A percentile compares a stretch with the other conserved stretches of the same genome.
Evolutionary conservation across 164 flowering plant species (phyloP).

Genomic region (Malania oleifera): DNA sequence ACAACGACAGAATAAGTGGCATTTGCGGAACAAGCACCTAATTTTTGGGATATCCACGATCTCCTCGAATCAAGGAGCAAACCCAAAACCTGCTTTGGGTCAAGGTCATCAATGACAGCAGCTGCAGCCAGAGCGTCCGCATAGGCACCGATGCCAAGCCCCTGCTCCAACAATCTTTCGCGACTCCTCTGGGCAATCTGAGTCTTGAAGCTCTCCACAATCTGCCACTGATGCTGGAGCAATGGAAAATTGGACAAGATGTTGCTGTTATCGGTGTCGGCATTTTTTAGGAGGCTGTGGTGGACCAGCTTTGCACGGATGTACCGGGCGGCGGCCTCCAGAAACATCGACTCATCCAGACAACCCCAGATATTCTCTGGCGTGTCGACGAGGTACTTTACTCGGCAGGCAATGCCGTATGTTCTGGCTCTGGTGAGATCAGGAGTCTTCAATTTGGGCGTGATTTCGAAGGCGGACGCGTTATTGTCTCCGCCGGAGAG

Average conservation of each 20-base stretch:
- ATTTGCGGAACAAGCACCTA: slow-evolving; percentile 29
- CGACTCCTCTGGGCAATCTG: slow-evolving; percentile 88
- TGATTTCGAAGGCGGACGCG: slow-evolving; percentile 14
- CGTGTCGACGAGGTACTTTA: slow-evolving; percentile 90
- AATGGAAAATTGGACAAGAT: slow-evolving; percentile 63
- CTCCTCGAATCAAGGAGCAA: slow-evolving; percentile 75
- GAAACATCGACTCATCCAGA: slow-evolving; percentile 85
- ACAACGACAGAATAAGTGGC: slow-evolving; percentile 32
- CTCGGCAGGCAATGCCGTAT: slow-evolving; percentile 71
- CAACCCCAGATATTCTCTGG: slow-evolving; percentile 99
- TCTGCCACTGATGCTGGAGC: slow-evolving; percentile 84
- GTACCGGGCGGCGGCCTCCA: slow-evolving; percentile 73
- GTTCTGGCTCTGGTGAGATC: slow-evolving; percentile 33
- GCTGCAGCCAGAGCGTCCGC: slow-evolving; percentile 84
- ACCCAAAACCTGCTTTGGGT: slow-evolving; percentile 50
- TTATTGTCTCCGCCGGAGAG: slow-evolving; percentile 49
- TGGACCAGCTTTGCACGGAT: slow-evolving; percentile 72
- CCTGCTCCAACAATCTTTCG: slow-evolving; percentile 66
- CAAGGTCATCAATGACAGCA: slow-evolving; percentile 74
- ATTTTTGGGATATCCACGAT: slow-evolving; percentile 56
- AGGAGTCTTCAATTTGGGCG: slow-evolving; percentile 15
- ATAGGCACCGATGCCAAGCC: slow-evolving; percentile 47
- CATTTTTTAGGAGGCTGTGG: slow-evolving; percentile 19
- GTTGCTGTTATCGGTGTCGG: slow-evolving; percentile 18
- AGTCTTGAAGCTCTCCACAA: slow-evolving; percentile 79